Evolutionary conservation across 768 basidiomycete genomes (phyloP), one percentile per base, ranked within the genome.

Genomic region (Tubosaeta sp.): DNA sequence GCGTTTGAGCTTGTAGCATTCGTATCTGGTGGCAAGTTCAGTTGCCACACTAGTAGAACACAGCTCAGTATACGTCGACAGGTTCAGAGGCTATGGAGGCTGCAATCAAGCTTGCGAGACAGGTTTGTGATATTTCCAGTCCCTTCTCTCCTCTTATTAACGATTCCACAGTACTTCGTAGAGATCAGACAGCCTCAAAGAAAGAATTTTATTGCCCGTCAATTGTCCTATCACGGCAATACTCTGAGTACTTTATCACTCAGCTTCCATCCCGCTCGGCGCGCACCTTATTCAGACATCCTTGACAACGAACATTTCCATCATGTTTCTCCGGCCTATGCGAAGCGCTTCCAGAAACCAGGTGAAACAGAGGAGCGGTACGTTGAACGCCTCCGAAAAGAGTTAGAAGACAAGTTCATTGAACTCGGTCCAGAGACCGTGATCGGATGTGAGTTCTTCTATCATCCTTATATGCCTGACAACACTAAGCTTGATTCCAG

Each of bases 51-150:
- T 5, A 16, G 32, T 11, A 41, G 22, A 47, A 42, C 17, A 11
- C 42, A 22, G 9, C 17, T n/a, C n/a, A 42, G 54, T 43, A 11
- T 26, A 43, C 5, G 31, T 50, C 33, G 48, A 54, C 48, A 91
- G 90, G 91, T 44, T 86, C 91, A 3, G 92, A 95, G 68, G 91
- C 91, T 0, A 88, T 92, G 86, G 92, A 95, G 57, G 79, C 82
- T 52, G 85, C 82, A n/a, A 75, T 93, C 50, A 95, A 95, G 69
- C 76, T 91, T 3, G 81, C 84, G 29, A 80, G 85, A 60, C 91
- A 92, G 74, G 86, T 87, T 62, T 13, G 71, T 59, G 19, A 39
- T 14, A 48, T 38, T 14, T 19, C 17, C 16, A 31, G 26, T 25
- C 4, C 38, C 35, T 17, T 8, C 2, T 8, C 9, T 29, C 44